Evolutionary conservation across 2,329 filamentous ascomycete genomes (phyloP).

Genomic region (Phoma herbarum): DNA sequence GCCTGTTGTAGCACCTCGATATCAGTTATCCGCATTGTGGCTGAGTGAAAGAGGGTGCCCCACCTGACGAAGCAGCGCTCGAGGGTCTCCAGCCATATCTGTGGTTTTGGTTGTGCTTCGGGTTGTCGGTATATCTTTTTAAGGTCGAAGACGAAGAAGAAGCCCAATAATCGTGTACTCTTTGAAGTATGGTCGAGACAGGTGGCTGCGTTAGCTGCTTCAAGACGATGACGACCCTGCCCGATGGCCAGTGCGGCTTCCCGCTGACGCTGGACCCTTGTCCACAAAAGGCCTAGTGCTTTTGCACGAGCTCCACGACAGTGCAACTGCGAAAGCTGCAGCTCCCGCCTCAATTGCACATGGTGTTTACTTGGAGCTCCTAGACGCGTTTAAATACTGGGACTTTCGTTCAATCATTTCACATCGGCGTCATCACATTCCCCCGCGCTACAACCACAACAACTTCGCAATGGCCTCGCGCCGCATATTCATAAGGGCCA

Average conservation of each 20-base stretch:
- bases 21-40: constrained; percentile 41
- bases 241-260: constrained; percentile 37
- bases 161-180: constrained; percentile 17
- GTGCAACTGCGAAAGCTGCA: neutral
- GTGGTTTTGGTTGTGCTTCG: constrained; percentile 10
- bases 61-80: constrained; percentile 51
- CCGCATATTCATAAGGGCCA: constrained; percentile 9
- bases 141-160: constrained; percentile 8
- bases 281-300: constrained; percentile 32
- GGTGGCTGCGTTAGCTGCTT: constrained; percentile 45
- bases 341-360: neutral
- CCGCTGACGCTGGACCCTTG: constrained; percentile 29
- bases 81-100: constrained; percentile 50
- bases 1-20: constrained; percentile 66
- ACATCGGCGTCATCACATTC: neutral
- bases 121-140: neutral
- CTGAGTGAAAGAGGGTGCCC: constrained; percentile 41
- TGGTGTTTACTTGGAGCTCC: neutral
- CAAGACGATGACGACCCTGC: constrained; percentile 43
- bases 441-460: neutral
- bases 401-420: neutral
- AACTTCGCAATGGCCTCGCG: constrained; percentile 27
- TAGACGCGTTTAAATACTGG: neutral
- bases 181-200: constrained; percentile 40
- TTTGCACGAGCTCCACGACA: constrained; percentile 27